A percentile compares a stretch with the other conserved stretches of the same genome.
phyloP scores from a whole-genome alignment of 2,329 filamentous ascomycete genomes.

The Coniochaeta sp. region DNA sequence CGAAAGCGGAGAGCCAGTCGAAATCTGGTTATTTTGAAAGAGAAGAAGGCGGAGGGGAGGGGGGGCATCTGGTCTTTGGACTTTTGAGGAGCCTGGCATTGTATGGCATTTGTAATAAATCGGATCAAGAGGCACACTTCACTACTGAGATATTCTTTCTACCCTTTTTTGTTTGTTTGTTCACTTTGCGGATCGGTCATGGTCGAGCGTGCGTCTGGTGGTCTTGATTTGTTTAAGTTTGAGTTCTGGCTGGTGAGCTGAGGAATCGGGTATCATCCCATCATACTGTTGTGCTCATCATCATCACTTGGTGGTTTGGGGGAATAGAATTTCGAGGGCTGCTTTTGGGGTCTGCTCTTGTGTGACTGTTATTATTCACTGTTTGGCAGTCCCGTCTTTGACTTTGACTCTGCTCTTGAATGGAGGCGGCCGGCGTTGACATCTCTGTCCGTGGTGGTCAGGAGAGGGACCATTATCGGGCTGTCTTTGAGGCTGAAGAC shows the following conservation, averaged over 20 bases:
- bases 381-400: too few species aligned
- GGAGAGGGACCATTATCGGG: too few species aligned
- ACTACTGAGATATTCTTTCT: neutral
- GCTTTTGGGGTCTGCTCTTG: too few species aligned
- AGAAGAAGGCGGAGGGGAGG: neutral
- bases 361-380: too few species aligned
- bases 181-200: neutral
- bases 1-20: neutral
- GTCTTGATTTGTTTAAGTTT: neutral
- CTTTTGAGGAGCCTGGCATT: neutral
- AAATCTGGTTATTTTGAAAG: neutral
- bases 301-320: too few species aligned
- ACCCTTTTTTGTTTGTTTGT: too few species aligned
- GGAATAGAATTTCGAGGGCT: too few species aligned
- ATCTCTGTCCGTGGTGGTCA: neutral
- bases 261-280: neutral
- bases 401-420: too few species aligned
- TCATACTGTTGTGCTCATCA: too few species aligned
- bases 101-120: constrained; percentile 1
- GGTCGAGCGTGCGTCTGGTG: neutral
- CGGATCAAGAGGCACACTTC: neutral
- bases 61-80: neutral
- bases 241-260: neutral
- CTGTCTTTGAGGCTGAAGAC: neutral
- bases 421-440: too few species aligned